A percentile compares a stretch with the other conserved stretches of the same genome.
phyloP scores from a whole-genome alignment of 768 basidiomycete genomes.

The Tylopilus balloui region DNA sequence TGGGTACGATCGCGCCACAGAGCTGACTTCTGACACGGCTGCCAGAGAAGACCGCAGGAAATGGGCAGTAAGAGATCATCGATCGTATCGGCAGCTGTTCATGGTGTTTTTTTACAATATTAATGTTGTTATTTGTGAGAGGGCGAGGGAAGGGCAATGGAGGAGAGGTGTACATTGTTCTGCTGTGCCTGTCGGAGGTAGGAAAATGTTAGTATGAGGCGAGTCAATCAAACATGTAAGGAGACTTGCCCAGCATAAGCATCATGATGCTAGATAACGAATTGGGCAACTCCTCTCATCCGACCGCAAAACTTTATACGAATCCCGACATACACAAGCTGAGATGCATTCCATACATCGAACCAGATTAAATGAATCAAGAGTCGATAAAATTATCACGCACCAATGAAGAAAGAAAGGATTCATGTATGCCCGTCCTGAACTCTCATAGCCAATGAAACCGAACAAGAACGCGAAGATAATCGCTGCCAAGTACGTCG shows the following conservation, averaged over 20 bases:
- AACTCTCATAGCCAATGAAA: conserved; percentile 60
- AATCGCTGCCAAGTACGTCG: conserved; percentile 31
- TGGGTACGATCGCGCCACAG: conserved; percentile 52
- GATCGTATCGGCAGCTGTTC: conserved; percentile 56
- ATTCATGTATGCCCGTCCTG: conserved; percentile 58
- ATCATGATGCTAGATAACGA: conserved; percentile 26
- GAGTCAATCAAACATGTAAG: neutral
- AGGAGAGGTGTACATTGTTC: conserved; percentile 3
- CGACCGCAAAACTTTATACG: conserved; percentile 27
- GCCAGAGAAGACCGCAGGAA: conserved; percentile 60
- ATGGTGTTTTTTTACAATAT: neutral
- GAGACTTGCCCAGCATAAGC: conserved; percentile 7
- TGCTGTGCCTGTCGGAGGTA: neutral
- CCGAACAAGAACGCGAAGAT: conserved; percentile 60
- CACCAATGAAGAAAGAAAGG: conserved; percentile 54
- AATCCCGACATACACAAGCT: conserved; percentile 62
- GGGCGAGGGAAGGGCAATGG: neutral
- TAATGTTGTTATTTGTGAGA: neutral
- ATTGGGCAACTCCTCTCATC: conserved; percentile 17
- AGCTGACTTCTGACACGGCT: conserved; percentile 59
- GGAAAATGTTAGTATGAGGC: neutral
- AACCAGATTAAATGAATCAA: neutral
- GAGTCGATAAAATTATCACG: neutral
- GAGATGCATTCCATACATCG: conserved; percentile 40
- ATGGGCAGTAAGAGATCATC: conserved; percentile 64